Evolutionary conservation across 345 rosid genomes (phyloP).

Genomic region (Moricandia arvensis): DNA sequence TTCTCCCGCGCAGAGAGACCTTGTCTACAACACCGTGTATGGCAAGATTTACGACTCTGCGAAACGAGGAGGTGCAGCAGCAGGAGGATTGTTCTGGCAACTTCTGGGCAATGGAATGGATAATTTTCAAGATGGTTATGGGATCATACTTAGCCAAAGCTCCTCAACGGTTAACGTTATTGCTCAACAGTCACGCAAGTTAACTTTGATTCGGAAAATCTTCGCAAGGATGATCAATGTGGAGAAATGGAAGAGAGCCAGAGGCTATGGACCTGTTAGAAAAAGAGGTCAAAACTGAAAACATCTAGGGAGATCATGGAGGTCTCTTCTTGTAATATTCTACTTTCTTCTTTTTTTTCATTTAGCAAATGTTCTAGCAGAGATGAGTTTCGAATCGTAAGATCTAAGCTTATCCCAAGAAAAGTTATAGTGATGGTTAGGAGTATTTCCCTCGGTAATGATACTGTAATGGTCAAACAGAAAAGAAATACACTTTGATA

Average conservation of each 20-base stretch:
- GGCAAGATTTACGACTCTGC: conserved; percentile 72
- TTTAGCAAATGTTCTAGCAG: too few species aligned
- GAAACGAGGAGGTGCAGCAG: conserved; percentile 76
- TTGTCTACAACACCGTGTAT: conserved; percentile 63
- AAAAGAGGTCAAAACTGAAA: too few species aligned
- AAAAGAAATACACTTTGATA: too few species aligned
- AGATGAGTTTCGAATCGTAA: too few species aligned
- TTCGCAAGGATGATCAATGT: conserved; percentile 62
- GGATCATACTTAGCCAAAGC: conserved; percentile 55
- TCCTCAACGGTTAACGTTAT: conserved; percentile 70
- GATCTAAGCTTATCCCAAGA: too few species aligned
- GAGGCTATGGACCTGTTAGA: conserved; percentile 39
- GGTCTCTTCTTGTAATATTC: too few species aligned
- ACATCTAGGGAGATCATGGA: too few species aligned
- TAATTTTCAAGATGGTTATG: conserved; percentile 80
- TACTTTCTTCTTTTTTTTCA: too few species aligned
- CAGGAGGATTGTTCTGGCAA: conserved; percentile 95
- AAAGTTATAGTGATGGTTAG: too few species aligned
- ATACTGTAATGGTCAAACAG: too few species aligned
- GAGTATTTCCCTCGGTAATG: too few species aligned
- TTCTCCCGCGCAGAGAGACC: conserved; percentile 55
- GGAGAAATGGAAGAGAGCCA: conserved; percentile 68
- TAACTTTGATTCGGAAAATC: conserved; percentile 59
- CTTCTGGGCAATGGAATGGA: conserved; percentile 75
- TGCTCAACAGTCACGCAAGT: conserved; percentile 67